Evolutionary conservation across 805 yeast species (phyloP).

Genomic region (Candida alai): DNA sequence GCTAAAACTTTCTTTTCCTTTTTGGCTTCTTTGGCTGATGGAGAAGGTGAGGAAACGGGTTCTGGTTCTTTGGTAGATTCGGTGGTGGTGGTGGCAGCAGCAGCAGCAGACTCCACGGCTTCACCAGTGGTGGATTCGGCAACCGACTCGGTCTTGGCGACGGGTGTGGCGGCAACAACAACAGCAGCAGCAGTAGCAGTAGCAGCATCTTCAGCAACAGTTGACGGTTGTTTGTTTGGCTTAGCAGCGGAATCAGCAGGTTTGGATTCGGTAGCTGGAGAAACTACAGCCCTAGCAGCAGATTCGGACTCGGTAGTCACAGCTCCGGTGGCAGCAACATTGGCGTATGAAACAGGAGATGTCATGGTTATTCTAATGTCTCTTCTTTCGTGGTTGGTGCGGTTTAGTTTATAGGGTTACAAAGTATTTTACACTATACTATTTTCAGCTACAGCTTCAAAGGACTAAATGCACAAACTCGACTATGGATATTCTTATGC

Average conservation of each 20-base stretch:
- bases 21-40: conserved; percentile 11
- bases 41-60: background rate
- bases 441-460: no score
- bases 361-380: no score
- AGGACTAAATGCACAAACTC: no score
- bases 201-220: background rate
- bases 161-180: background rate
- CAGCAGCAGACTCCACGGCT: conserved; percentile 1
- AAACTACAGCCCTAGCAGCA: no score
- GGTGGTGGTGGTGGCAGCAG: conserved; percentile 1
- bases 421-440: no score
- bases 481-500: no score
- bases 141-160: background rate
- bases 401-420: no score
- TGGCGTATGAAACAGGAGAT: conserved; percentile 37
- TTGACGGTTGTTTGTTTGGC: conserved; percentile 2
- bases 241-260: conserved; percentile 2
- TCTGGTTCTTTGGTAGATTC: conserved; percentile 4
- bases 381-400: no score
- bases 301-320: conserved; percentile 5
- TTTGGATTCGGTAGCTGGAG: conserved; percentile 6
- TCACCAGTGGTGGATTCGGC: conserved; percentile 7
- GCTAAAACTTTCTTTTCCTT: conserved; percentile 34
- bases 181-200: conserved; percentile 5
- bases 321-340: conserved; percentile 37